A percentile compares a stretch with the other conserved stretches of the same genome.
Evolutionary conservation across 345 rosid species (phyloP).

Genomic region (Lagerstroemia speciosa): DNA sequence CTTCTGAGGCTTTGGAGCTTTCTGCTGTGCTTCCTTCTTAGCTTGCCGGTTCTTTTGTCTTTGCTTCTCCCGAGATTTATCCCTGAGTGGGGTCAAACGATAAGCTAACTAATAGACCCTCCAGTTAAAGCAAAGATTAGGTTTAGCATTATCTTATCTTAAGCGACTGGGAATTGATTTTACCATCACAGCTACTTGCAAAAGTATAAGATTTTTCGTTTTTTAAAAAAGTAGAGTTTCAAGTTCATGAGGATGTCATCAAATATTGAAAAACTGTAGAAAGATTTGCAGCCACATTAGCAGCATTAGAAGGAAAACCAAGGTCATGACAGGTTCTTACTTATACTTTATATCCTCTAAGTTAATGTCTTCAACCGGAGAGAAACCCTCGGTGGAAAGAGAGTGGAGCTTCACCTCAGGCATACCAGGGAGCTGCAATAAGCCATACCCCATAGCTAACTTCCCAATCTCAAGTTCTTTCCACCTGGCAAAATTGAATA

Average conservation of each 20-base stretch:
- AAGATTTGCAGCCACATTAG: background rate
- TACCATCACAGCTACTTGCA: background rate
- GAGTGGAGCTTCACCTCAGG: slow-evolving; percentile 76
- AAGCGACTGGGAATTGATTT: background rate
- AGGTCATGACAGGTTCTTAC: slow-evolving; percentile 30
- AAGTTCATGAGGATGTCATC: background rate
- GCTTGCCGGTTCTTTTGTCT: slow-evolving; percentile 52
- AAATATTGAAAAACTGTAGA: background rate
- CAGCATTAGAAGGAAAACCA: slow-evolving; percentile 1
- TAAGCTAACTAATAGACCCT: background rate
- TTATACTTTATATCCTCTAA: slow-evolving; percentile 65
- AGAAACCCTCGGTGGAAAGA: slow-evolving; percentile 63
- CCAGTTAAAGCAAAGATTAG: background rate
- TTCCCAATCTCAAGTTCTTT: slow-evolving; percentile 83
- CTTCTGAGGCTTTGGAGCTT: slow-evolving; percentile 36
- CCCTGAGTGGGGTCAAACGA: slow-evolving; percentile 31
- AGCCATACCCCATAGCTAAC: slow-evolving; percentile 90
- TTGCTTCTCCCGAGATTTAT: slow-evolving; percentile 79
- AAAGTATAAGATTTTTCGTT: too few species aligned
- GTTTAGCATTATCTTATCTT: background rate
- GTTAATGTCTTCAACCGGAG: slow-evolving; percentile 49
- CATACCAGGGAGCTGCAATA: slow-evolving; percentile 79
- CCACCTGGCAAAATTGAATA: slow-evolving; percentile 40
- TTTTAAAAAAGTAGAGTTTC: background rate
- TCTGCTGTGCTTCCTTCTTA: slow-evolving; percentile 45